phyloP scores from a whole-genome alignment of 1,284 basidiomycete species.

The Malassezia slooffiae region DNA sequence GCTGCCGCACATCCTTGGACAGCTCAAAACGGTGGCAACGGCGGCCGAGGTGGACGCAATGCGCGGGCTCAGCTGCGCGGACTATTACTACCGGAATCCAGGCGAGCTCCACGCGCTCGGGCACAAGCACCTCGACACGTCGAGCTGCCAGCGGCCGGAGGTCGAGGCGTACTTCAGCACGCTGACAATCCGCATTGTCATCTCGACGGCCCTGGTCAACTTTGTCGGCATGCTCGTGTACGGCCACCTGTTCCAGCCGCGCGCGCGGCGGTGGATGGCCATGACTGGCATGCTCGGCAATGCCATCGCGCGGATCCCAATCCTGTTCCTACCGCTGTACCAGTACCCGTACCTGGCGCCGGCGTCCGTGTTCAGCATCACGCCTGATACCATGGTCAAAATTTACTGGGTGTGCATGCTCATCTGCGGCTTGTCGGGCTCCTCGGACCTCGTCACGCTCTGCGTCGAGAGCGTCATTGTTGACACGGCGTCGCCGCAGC shows the following conservation, averaged over 20 bases:
- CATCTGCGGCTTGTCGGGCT: constrained; percentile 9
- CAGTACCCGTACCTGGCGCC: constrained; percentile 10
- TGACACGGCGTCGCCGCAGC: constrained; percentile 5
- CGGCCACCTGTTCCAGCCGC: constrained; percentile 3
- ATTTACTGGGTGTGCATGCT: constrained; percentile 13
- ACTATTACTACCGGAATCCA: constrained; percentile 12
- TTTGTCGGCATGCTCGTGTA: constrained; percentile 14
- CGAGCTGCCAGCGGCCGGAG: constrained; percentile 7
- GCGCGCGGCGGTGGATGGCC: constrained; percentile 1
- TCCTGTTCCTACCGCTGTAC: constrained; percentile 12
- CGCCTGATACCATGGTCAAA: constrained; percentile 5
- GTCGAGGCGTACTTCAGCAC: constrained; percentile 13
- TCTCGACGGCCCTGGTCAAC: constrained; percentile 13
- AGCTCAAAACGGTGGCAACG: constrained; percentile 8
- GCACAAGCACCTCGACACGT: neutral
- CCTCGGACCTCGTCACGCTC: constrained; percentile 10
- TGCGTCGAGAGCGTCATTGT: constrained; percentile 7
- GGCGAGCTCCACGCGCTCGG: too few species aligned
- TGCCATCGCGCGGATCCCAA: constrained; percentile 8
- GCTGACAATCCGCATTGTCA: constrained; percentile 2
- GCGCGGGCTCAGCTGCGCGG: constrained; percentile 12
- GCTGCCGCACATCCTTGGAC: constrained; percentile 6
- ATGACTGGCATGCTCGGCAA: constrained; percentile 3
- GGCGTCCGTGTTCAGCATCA: neutral
- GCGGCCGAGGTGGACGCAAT: constrained; percentile 15